These are phyloP conservation scores for Phanerochaete sordida DNA, from an alignment of 768 basidiomycete species.

Conservation along the genomic window DNA sequence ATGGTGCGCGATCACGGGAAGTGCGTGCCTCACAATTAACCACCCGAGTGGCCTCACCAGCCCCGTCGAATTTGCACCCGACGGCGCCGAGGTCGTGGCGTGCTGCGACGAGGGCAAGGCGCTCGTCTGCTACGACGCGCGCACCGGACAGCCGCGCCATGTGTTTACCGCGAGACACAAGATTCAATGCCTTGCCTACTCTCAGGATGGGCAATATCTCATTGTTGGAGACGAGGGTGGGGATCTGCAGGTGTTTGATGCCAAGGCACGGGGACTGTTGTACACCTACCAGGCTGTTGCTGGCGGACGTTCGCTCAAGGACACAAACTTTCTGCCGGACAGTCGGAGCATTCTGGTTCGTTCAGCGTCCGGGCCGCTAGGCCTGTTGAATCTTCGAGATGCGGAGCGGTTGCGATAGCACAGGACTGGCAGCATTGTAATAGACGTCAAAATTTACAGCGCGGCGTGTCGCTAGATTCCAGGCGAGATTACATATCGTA, in stretches of 20 bases:
- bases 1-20: not conserved
- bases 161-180: not conserved
- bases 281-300: not conserved
- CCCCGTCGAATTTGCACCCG: not conserved
- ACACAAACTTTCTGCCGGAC: not conserved
- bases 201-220: not conserved
- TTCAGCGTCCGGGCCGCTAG: too few relatives aligned
- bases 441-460: too few relatives aligned
- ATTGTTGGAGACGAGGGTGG: not conserved
- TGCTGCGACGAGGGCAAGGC: not conserved
- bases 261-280: not conserved
- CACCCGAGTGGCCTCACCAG: not conserved
- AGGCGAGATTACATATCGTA: too few relatives aligned
- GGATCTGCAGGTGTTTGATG: not conserved
- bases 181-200: not conserved
- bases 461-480: too few relatives aligned
- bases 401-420: not conserved
- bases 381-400: too few relatives aligned
- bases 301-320: not conserved
- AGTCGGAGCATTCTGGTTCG: not conserved
- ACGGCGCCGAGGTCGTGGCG: not conserved
- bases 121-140: not conserved
- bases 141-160: not conserved
- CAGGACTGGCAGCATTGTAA: too few relatives aligned
- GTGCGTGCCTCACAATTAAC: not conserved